Evolutionary conservation across 108 stramenopile genomes (phyloP), one percentile per base, ranked within the genome.

Genomic region (Cyclotella sp.): DNA sequence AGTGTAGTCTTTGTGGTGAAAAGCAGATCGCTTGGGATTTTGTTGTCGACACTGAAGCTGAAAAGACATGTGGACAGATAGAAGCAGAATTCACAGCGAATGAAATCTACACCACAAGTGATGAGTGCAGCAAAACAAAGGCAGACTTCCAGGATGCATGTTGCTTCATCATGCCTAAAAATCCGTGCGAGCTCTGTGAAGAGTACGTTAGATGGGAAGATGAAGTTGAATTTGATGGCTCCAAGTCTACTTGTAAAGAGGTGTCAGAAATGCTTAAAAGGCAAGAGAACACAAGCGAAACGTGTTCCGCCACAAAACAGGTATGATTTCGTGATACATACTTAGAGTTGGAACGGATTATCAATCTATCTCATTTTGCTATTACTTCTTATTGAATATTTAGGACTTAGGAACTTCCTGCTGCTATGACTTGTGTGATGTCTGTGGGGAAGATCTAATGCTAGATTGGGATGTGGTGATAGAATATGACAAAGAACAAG

Each of bases 181-280:
- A 63, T 14, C 76, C 82, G 39, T 83, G 82, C 46, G 49, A 83
- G 28, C 52, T 83, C 16, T 83, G 82, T 49, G 59, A 65, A 13
- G 82, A 83, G 57, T 83, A 72, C 30, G 76, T 83, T 19, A 49
- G 68, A 28, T 83, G 82, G 82, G 82, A 83, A 39, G 71, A 83
- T 8, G 19, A 24, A 59, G 76, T 83, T 27, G 71, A 83, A 26
- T 72, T 73, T 46, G 72, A 83, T 57, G 82, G 76, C 21, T 71
- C 40, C 2, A 40, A 77, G 57, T 55, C 76, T 24, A 83, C 62
- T 44, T 83, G 82, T 54, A 83, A 83, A 69, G 61, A 75, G 26
- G 75, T 70, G 34, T 30, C 75, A 57, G 63, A 60, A 30, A 45
- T 76, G 62, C 30, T 83, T 21, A 83, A 65, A 24, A 72, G 82